Evolutionary conservation across 2,329 filamentous ascomycete genomes (phyloP).

Genomic region (Aspergillus sclerotialis): DNA sequence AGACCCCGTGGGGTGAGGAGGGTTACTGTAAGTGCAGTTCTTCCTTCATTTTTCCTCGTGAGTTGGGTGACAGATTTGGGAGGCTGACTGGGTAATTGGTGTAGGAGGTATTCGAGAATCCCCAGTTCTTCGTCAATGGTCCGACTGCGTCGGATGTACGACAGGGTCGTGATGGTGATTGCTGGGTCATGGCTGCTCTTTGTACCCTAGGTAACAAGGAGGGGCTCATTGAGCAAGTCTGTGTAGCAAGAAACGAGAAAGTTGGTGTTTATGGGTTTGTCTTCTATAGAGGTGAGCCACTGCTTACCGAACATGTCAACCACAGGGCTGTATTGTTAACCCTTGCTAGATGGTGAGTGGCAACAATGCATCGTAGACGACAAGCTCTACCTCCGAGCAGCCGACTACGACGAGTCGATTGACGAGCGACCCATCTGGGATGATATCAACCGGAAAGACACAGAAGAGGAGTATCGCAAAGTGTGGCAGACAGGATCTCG

Average conservation of each 20-base stretch:
- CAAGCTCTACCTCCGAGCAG: conserved; percentile 76
- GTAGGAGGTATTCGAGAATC: conserved; percentile 69
- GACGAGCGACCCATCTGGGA: conserved; percentile 68
- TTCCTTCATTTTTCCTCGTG: conserved; percentile 5
- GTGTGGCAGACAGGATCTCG: conserved; percentile 69
- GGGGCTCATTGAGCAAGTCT: conserved; percentile 64
- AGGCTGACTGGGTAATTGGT: conserved; percentile 4
- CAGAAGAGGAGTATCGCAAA: conserved; percentile 63
- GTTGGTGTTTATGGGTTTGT: conserved; percentile 82
- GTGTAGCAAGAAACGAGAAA: conserved; percentile 63
- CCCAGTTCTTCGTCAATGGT: conserved; percentile 70
- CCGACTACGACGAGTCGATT: conserved; percentile 72
- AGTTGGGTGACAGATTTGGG: neutral
- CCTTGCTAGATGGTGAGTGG: conserved; percentile 68
- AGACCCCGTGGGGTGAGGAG: conserved; percentile 67
- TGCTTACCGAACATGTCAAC: too few species aligned
- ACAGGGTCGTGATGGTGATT: conserved; percentile 73
- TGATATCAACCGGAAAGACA: conserved; percentile 66
- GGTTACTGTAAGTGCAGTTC: conserved; percentile 43
- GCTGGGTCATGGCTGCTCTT: conserved; percentile 77
- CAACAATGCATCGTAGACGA: conserved; percentile 88
- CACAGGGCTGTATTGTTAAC: neutral
- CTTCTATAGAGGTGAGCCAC: conserved; percentile 57
- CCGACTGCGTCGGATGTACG: conserved; percentile 70
- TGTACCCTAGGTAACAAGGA: conserved; percentile 69